These are phyloP conservation scores for Dinochytrium kinnereticum DNA, from an alignment of 371 early-diverging fungal genomes.

Conservation along the genomic window DNA sequence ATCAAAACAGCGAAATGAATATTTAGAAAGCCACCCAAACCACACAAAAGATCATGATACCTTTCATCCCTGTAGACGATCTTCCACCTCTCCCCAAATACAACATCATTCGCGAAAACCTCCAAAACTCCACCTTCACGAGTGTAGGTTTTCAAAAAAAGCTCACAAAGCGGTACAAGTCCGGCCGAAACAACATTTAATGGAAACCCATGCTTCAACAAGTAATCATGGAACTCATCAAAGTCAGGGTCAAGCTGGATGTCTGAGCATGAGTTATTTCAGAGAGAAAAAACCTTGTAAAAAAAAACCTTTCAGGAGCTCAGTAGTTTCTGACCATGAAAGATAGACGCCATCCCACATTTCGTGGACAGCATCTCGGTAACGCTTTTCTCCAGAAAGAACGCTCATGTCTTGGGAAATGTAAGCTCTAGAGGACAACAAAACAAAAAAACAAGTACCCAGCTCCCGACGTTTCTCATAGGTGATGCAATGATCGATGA, in stretches of 20 bases:
- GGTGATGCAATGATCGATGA: conserved; percentile 30
- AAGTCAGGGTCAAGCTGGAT: conserved; percentile 61
- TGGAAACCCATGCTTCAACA: conserved; percentile 47
- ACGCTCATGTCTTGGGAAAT: conserved; percentile 19
- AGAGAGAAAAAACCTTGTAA: background rate
- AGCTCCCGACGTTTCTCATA: background rate
- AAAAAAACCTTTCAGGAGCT: conserved; percentile 42
- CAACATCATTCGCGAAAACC: conserved; percentile 28
- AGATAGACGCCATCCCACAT: conserved; percentile 68
- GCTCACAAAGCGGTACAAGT: conserved; percentile 49
- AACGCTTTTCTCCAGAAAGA: conserved; percentile 38
- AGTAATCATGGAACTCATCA: conserved; percentile 44
- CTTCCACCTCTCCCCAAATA: conserved; percentile 58
- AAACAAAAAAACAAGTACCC: background rate
- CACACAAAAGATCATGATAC: conserved; percentile 33
- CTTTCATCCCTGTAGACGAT: conserved; percentile 64
- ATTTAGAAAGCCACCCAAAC: background rate
- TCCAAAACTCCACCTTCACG: conserved; percentile 58
- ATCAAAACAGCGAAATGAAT: background rate
- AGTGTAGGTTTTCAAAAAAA: conserved; percentile 55
- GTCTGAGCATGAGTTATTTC: background rate
- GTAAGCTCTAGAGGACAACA: too few species aligned
- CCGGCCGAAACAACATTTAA: conserved; percentile 64
- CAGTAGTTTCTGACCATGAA: conserved; percentile 66
- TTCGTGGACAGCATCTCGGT: conserved; percentile 46